Base-by-base conservation (phyloP, 495 filamentous ascomycete genomes). In the Penicillium pulvis region DNA sequence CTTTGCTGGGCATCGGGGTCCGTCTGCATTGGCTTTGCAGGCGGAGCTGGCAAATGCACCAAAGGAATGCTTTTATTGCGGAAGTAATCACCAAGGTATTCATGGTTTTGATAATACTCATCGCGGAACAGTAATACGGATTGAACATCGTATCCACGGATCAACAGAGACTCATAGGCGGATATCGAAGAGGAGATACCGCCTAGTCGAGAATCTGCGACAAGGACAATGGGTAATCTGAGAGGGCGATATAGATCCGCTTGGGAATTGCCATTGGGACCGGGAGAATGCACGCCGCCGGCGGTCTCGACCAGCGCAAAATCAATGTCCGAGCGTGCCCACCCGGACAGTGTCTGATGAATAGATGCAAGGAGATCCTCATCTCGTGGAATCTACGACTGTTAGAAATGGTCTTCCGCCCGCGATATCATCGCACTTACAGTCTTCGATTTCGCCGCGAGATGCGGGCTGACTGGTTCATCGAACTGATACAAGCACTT, bases 151-250 rank as follows among this genome's bases (percentile, higher is more conserved):
- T 91, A 92, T 14, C 90, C 90, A 14, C 90, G 82, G 19, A 91
- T 72, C 24, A 82, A 72, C 11, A 93, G 75, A 6, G 86, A 90
- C 70, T 93, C 90, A 59, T 83, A 91, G 1, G 90, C 88, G 0
- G 87, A 89, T 20, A 92, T 86, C 2, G 89, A 86, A 3, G 86
- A 76, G 3, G 86, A 87, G 50, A 93, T 92, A 5, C 90, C 90
- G 3, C 90, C 90, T 1, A 92, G 78, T 3, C 82, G 82, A 24
- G 82, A 79, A 66, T 93, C 90, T 9, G 85, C 88, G 11, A 92
- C 78, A 4, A 93, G 78, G 20, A 91, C 71, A n/a, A 89, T 83
- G 0, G 90, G 90, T 7, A 90, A 72, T 30, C 90, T 77, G 0
- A 92, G 77, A 1, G 87, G 84, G 2, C 84, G 78, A 68, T 90